Base-by-base conservation (phyloP, 441 rosid genomes). In the Geranium incanum region DNA sequence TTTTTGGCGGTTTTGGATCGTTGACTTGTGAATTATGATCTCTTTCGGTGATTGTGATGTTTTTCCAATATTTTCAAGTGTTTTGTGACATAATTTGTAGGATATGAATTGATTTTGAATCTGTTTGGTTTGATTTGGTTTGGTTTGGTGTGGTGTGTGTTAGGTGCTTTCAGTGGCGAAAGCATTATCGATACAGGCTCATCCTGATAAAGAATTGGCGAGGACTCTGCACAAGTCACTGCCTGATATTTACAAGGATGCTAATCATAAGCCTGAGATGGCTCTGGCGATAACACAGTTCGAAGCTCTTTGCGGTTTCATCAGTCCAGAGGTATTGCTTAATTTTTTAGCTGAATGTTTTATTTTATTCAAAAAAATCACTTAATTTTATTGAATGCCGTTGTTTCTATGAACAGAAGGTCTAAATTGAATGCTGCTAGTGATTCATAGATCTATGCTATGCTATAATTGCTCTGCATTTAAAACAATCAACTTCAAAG, bases 221-320 rank as follows among this genome's bases (percentile, higher is more conserved):
- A 84, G 80, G 82, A 70, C 72, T 68, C 76, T 95, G 78, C 96
- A 90, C 66, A 85, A 83, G 80, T 84, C 82, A 79, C 87, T 67
- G n/a, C 97, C 98, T 48, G 71, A 83, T 82, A 77, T 80, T 18
- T 95, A 92, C 66, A 88, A 82, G 87, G 97, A 95, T 74, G 84
- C 71, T 59, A 95, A 89, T 75, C 99, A 90, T 76, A 95, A 95
- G 79, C 98, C 96, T 69, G 99, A 95, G 87, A 95, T 95, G 91
- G 98, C 99, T 78, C 85, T 95, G 79, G 99, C 99, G 0, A 69
- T 95, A 21, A 89, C 98, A 64, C 84, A 87, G 77, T 91, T 89
- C 71, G 86, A 89, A 83, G 97, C 98, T 19, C 91, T 94, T 63
- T 91, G 96, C 75, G 87, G 98, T 50, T 90, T 94, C 74, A 78